A percentile compares a stretch with the other conserved stretches of the same genome.
Conservation (phyloP, 345 rosid species). For the Aquilaria malaccensis region DNA sequence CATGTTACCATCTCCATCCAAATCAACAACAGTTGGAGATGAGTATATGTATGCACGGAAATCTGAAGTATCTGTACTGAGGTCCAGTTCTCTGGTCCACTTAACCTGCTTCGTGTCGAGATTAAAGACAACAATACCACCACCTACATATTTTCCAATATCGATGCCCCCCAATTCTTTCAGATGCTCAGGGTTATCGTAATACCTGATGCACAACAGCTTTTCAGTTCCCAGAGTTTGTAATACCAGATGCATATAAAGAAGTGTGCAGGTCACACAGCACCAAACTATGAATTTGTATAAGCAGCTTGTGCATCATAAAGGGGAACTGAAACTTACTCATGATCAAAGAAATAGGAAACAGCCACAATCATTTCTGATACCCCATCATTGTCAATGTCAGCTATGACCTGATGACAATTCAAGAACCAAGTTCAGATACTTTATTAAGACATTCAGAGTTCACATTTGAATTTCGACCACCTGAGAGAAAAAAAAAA, state of each 20-base stretch:
- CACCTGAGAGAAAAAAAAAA: not conserved
- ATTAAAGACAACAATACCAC: conserved; percentile 85
- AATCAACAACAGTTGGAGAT: conserved; percentile 92
- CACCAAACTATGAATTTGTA: conserved; percentile 12
- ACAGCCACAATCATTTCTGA: conserved; percentile 92
- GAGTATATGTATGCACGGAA: conserved; percentile 89
- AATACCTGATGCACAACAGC: conserved; percentile 49
- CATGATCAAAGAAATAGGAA: conserved; percentile 95
- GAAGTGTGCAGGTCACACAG: not conserved
- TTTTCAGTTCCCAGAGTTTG: not conserved
- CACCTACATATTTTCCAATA: conserved; percentile 83
- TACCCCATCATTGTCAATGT: conserved; percentile 94
- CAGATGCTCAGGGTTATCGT: conserved; percentile 84
- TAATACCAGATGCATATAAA: too few relatives aligned
- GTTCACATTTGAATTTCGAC: not conserved
- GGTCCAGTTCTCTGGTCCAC: conserved; percentile 77
- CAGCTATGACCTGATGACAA: conserved; percentile 78
- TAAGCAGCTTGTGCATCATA: not conserved
- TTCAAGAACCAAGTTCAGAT: not conserved
- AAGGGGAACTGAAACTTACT: conserved; percentile 41
- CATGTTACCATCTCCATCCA: conserved; percentile 98
- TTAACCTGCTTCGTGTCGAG: conserved; percentile 98
- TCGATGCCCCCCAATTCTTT: conserved; percentile 87
- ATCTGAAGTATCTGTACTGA: conserved; percentile 64
- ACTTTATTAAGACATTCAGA: not conserved